Percentiles rank a stretch among this genome's conserved stretches.
Conservation (phyloP, 2,329 filamentous ascomycete genomes). For the Zalaria sp. region DNA sequence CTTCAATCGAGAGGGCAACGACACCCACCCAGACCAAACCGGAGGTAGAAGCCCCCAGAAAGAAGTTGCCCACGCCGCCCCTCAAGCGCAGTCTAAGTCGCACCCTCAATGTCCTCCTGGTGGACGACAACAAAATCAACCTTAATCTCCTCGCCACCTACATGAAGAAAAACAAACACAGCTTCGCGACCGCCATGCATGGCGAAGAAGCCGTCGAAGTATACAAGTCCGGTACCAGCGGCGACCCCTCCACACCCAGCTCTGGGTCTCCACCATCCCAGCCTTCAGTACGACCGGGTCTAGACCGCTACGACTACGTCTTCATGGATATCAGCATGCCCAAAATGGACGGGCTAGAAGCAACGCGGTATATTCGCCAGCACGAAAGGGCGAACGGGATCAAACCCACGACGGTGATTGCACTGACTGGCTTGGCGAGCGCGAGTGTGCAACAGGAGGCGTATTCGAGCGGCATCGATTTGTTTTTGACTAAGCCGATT, state of each 20-base stretch:
- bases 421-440: slow-evolving; percentile 15
- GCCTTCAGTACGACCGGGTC: neutral
- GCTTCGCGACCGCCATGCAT: slow-evolving; percentile 25
- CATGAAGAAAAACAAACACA: slow-evolving; percentile 16
- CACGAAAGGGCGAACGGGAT: slow-evolving; percentile 5
- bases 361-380: slow-evolving; percentile 5
- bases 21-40: too few species aligned
- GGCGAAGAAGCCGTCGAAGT: slow-evolving; percentile 30
- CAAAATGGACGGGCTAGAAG: slow-evolving; percentile 3
- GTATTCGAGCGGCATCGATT: slow-evolving; percentile 12
- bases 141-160: slow-evolving; percentile 18
- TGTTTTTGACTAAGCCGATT: slow-evolving; percentile 17
- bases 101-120: neutral
- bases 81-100: neutral
- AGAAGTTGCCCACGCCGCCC: neutral
- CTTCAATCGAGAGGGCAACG: too few species aligned
- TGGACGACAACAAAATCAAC: slow-evolving; percentile 8
- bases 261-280: neutral
- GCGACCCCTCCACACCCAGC: neutral
- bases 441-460: slow-evolving; percentile 14
- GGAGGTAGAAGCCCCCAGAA: too few species aligned
- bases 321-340: slow-evolving; percentile 25
- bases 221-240: slow-evolving; percentile 14
- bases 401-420: slow-evolving; percentile 10
- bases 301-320: slow-evolving; percentile 21